Base-by-base conservation (phyloP, 805 yeast species). In the Vanderwaltozyma polyspora region DNA sequence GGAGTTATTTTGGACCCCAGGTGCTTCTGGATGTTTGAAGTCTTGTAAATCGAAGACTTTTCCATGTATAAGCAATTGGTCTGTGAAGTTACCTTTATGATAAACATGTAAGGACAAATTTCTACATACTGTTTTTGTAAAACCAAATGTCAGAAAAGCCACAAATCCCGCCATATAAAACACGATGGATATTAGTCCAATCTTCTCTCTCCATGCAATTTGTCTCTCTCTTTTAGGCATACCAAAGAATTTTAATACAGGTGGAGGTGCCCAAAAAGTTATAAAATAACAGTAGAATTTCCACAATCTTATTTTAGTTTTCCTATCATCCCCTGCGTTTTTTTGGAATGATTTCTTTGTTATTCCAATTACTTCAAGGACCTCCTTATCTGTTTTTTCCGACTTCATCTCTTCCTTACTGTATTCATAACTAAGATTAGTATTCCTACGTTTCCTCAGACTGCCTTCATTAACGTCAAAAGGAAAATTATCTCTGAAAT, bases 161-260 rank as follows among this genome's bases (percentile, higher is more conserved):
- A 86, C 81, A 34, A 79, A 56, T 0, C 82, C 74, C 33, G 91
- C 96, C 30, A 82, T 60, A 43, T 70, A 69, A 13, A 79, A 42
- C 46, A 89, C 85, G 34, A 86, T 67, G 1, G 89, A 69, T 30
- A 89, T 66, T 28, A 91, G 66, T 1, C 84, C 97, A 33, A 87
- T 80, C 51, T 89, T 89, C 51, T 91, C 98, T 51, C 97, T 72
- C 98, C 98, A 91, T 0, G 97, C 97, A 66, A 76, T 74, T 54
- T 86, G 96, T 38, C 94, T 74, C 28, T 77, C 87, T 45, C 75
- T 74, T 14, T 80, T 74, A 22, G 70, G 68, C 70, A 89, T 69
- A 3, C 97, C 97, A 59, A 74, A 80, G 28, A 80, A 62, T 63
- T 48, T 11, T 35, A 31, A 21, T 3, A 44, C 11, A 0, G 85